phyloP scores from a whole-genome alignment of 2,329 filamentous ascomycete genomes.

The Botrytis hyacinthi region DNA sequence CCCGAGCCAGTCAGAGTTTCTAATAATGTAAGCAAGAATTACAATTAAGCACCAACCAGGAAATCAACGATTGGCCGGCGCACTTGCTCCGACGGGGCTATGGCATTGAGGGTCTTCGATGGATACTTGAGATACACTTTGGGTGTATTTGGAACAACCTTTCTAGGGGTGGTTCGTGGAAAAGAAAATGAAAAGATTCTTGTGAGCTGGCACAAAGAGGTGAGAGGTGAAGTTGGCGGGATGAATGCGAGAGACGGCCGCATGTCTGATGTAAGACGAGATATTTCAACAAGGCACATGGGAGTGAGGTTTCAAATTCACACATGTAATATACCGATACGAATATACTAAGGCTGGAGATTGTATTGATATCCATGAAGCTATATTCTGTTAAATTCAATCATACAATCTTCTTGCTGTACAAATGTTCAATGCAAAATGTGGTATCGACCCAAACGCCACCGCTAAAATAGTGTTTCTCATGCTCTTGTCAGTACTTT shows the following conservation, averaged over 20 bases:
- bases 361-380: background rate
- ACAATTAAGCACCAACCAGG: background rate
- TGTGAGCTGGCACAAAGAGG: too few species aligned
- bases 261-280: background rate
- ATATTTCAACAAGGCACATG: too few species aligned
- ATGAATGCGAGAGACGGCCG: background rate
- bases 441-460: slow-evolving; percentile 28
- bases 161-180: background rate
- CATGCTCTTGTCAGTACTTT: slow-evolving; percentile 22
- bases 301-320: background rate
- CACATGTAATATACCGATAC: background rate
- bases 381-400: background rate
- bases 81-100: background rate
- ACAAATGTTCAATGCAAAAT: slow-evolving; percentile 4
- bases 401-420: background rate
- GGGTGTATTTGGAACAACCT: background rate
- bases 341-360: background rate
- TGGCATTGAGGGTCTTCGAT: too few species aligned
- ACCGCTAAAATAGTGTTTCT: slow-evolving; percentile 25
- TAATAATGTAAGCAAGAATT: background rate
- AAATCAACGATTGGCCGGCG: background rate
- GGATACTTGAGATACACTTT: background rate
- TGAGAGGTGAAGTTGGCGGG: too few species aligned
- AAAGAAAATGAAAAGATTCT: too few species aligned
- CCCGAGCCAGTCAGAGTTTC: background rate